These are phyloP conservation scores for Starmerella tilneyi DNA, from an alignment of 805 yeast species.

Conservation along the genomic window DNA sequence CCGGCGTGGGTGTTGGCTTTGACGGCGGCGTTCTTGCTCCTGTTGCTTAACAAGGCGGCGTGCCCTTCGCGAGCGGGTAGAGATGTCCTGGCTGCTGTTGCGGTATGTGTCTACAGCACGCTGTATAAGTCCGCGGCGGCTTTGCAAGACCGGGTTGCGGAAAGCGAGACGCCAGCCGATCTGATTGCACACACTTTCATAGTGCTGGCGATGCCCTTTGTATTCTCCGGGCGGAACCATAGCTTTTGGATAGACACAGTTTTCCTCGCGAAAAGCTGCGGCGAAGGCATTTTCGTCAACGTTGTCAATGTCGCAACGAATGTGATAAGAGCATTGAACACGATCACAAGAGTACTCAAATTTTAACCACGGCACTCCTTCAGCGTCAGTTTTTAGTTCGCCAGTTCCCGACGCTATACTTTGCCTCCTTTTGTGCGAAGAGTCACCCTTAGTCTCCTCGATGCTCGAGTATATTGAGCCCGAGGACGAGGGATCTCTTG, in stretches of 20 bases:
- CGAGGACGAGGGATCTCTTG: not conserved
- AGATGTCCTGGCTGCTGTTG: constrained; percentile 37
- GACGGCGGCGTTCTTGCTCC: constrained; percentile 1
- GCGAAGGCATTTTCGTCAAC: constrained; percentile 26
- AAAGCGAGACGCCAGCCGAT: constrained; percentile 42
- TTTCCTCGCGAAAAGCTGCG: constrained; percentile 32
- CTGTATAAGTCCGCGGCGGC: constrained; percentile 40
- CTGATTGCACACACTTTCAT: constrained; percentile 41
- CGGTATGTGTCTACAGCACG: constrained; percentile 47
- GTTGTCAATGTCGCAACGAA: constrained; percentile 32
- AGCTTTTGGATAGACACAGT: constrained; percentile 44
- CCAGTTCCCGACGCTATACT: not conserved
- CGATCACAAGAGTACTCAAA: constrained; percentile 32
- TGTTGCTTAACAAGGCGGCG: constrained; percentile 26
- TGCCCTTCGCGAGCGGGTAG: constrained; percentile 38
- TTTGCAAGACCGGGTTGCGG: constrained; percentile 37
- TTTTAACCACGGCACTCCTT: constrained; percentile 26
- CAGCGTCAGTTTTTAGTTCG: constrained; percentile 8
- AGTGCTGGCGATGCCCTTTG: constrained; percentile 38
- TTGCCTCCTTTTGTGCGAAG: too few species aligned
- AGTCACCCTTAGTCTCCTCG: too few species aligned
- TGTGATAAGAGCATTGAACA: constrained; percentile 27
- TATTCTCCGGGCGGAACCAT: constrained; percentile 36
- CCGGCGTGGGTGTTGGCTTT: not conserved
- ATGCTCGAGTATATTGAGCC: too few species aligned